Percentiles rank a stretch among this genome's conserved stretches.
These are phyloP conservation scores for Ramularia endophylla DNA, from an alignment of 2,329 filamentous ascomycete species.

Conservation along the genomic window DNA sequence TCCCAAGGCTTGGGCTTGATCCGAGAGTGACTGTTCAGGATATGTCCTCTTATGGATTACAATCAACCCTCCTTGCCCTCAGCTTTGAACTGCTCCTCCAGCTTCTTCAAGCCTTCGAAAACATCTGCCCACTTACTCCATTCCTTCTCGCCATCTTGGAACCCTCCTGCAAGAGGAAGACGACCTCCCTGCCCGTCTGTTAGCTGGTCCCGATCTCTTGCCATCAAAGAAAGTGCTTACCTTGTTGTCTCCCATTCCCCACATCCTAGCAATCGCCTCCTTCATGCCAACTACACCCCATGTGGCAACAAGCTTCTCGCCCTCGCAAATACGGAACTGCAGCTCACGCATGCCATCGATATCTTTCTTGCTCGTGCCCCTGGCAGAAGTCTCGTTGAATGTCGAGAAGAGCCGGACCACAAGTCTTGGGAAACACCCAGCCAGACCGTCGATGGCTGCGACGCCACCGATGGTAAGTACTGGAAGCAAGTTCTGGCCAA, in stretches of 20 bases:
- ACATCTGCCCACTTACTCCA: constrained; percentile 50
- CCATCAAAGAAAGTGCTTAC: too few relatives aligned
- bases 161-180: constrained; percentile 52
- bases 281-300: constrained; percentile 61
- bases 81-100: constrained; percentile 35
- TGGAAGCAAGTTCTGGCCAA: constrained; percentile 60
- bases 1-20: too few relatives aligned
- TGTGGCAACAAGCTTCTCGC: constrained; percentile 56
- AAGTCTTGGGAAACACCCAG: constrained; percentile 58
- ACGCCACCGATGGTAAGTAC: constrained; percentile 57
- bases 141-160: constrained; percentile 52
- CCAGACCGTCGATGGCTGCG: constrained; percentile 61
- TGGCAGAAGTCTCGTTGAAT: constrained; percentile 36
- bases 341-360: constrained; percentile 48
- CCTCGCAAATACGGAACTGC: constrained; percentile 56
- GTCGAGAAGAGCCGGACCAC: constrained; percentile 54
- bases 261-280: constrained; percentile 55
- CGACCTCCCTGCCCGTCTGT: constrained; percentile 57
- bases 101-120: constrained; percentile 40
- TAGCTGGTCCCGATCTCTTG: too few relatives aligned
- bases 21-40: too few relatives aligned
- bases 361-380: constrained; percentile 35
- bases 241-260: constrained; percentile 51
- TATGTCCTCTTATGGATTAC: too few relatives aligned
- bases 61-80: too few relatives aligned